Conservation (phyloP, 371 early-diverging fungal species). For the Parasitella parasitica region DNA sequence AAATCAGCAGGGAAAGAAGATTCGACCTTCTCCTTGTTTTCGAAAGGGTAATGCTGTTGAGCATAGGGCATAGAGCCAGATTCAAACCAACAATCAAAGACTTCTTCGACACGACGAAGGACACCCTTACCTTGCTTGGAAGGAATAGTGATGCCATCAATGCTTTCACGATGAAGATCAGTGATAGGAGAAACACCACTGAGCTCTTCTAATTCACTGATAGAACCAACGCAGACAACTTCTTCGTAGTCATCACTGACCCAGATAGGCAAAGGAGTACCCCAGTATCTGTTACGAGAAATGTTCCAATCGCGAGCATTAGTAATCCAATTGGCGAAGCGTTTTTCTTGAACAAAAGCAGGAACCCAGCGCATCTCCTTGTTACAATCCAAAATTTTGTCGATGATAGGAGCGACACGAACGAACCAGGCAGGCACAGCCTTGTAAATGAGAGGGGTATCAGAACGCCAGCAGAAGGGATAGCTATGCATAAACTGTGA, state of each 20-base stretch:
- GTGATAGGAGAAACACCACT: constrained; percentile 85
- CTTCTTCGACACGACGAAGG: constrained; percentile 95
- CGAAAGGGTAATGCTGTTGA: constrained; percentile 99
- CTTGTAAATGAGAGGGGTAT: constrained; percentile 98
- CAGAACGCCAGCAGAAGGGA: constrained; percentile 98
- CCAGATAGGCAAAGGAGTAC: constrained; percentile 99
- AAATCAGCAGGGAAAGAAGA: constrained; percentile 99
- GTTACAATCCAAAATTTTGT: constrained; percentile 91
- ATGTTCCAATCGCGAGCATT: constrained; percentile 99
- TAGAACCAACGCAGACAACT: constrained; percentile 95
- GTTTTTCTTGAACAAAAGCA: constrained; percentile 95
- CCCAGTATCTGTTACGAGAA: constrained; percentile 99
- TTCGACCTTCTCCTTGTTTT: constrained; percentile 87
- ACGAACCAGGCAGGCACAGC: constrained; percentile 99
- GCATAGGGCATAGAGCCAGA: constrained; percentile 99
- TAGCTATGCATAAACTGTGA: constrained; percentile 88
- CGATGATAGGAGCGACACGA: constrained; percentile 85
- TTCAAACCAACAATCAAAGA: constrained; percentile 99
- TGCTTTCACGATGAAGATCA: constrained; percentile 98
- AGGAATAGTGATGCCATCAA: constrained; percentile 98
- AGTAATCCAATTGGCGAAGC: constrained; percentile 99
- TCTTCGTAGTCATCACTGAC: constrained; percentile 92
- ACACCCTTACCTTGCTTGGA: constrained; percentile 89
- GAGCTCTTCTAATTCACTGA: constrained; percentile 92
- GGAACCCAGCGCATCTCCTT: constrained; percentile 87